Evolutionary conservation across 257 asterid species (phyloP).

Genomic region (Solanum chmielewskii): DNA sequence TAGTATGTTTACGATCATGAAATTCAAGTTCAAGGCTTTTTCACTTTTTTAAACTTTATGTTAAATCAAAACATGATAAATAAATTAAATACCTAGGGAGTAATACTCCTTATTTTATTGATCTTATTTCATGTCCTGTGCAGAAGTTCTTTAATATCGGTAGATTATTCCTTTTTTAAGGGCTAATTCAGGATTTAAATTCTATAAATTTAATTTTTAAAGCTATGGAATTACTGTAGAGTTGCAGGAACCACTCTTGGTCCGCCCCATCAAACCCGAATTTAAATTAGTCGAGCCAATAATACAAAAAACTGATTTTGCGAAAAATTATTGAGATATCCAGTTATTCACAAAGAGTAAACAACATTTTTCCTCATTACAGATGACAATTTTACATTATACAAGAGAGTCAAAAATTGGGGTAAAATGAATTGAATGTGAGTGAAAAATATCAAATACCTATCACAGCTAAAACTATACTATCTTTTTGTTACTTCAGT

Average conservation of each 20-base stretch:
- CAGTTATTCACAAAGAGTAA: neutral
- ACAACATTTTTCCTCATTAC: neutral
- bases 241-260: neutral
- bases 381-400: neutral
- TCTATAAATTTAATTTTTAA: neutral
- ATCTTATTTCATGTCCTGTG: neutral
- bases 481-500: neutral
- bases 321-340: neutral
- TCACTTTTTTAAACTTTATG: fast-evolving
- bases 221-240: neutral
- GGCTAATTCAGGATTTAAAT: neutral
- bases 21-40: too few species aligned
- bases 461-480: neutral
- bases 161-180: neutral
- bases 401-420: neutral
- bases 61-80: too few species aligned
- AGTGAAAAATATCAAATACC: neutral
- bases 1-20: too few species aligned
- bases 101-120: neutral
- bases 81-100: neutral
- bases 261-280: too few species aligned
- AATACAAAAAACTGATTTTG: neutral
- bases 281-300: too few species aligned
- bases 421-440: neutral
- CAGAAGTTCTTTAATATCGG: neutral